phyloP scores from a whole-genome alignment of 1,284 basidiomycete genomes.

The Cystobasidium slooffiae region DNA sequence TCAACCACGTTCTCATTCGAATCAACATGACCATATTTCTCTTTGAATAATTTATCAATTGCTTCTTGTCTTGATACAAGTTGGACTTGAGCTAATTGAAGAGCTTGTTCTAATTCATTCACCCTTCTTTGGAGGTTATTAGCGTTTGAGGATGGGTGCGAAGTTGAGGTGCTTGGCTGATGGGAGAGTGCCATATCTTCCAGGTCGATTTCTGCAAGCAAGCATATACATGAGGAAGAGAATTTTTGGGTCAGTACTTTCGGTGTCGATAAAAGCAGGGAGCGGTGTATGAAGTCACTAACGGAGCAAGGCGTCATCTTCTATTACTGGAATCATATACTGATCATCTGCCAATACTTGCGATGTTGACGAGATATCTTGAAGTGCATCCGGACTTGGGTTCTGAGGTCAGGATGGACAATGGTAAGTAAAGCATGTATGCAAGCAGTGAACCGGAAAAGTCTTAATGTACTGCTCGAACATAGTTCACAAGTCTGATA shows the following conservation, averaged over 20 bases:
- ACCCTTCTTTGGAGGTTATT: slow-evolving; percentile 25
- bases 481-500: slow-evolving; percentile 83
- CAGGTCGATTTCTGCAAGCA: slow-evolving; percentile 63
- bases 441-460: not conserved
- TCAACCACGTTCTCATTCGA: not conserved
- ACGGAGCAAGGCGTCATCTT: slow-evolving; percentile 89
- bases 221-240: slow-evolving; percentile 11
- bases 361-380: slow-evolving; percentile 65
- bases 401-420: slow-evolving; percentile 37
- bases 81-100: slow-evolving; percentile 28
- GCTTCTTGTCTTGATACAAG: slow-evolving; percentile 12
- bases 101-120: slow-evolving; percentile 19
- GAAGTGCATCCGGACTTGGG: slow-evolving; percentile 60
- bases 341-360: slow-evolving; percentile 71
- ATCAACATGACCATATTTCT: not conserved
- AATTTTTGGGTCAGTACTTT: not conserved
- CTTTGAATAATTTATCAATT: slow-evolving; percentile 33
- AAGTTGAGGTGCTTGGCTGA: slow-evolving; percentile 11
- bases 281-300: slow-evolving; percentile 54
- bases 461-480: slow-evolving; percentile 63
- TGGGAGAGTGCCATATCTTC: slow-evolving; percentile 59
- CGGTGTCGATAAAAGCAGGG: not conserved
- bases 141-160: not conserved
- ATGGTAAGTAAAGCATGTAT: not conserved
- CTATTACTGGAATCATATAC: slow-evolving; percentile 75